Evolutionary conservation across 140 eudicot species (phyloP), one percentile per base, ranked within the genome.

Genomic region (Stevia rebaudiana): DNA sequence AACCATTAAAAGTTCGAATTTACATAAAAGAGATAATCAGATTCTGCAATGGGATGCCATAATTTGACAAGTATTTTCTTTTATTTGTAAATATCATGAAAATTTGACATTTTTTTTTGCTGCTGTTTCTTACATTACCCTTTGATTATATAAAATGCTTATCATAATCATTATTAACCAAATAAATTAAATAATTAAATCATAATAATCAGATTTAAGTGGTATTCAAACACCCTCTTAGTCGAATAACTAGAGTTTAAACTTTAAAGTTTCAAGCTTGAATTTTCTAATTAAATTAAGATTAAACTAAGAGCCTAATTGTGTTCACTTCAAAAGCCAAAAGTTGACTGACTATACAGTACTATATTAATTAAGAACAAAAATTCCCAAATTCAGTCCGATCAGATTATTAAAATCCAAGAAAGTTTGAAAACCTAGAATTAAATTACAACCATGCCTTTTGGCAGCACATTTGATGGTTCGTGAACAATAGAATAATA

Each of bases 381-480:
- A 46, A 44, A 12, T 8, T 28, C 49, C 22, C 60, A 49, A 28
- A 76, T 16, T 25, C 46, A 21, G 23, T 43, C 65, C 46, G 60
- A 13, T n/a, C 63, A 36, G 42, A 76, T 71, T 55, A 54, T 53
- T 25, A 44, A 31, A 51, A 60, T 5, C 33, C 10, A 52, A 54
- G 5, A 40, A 41, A 51, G 48, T 31, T 56, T 18, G 16, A 12
- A 76, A 58, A 3, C 55, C 58, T 64, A 44, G 13, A 48, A 65
- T 19, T 59, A 67, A 67, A 48, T 13, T 25, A 48, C 43, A 60
- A 60, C 42, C 79, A 39, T 68, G 21, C 70, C 35, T 59, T 74
- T 35, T 7, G 55, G 68, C 51, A 68, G 47, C 73, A 73, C 76
- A 78, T 33, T 73, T 62, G 76, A 78, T 68, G 83, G 83, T 31